Evolutionary conservation across 148 eudicot genomes (phyloP).

Genomic region (Silene conica): DNA sequence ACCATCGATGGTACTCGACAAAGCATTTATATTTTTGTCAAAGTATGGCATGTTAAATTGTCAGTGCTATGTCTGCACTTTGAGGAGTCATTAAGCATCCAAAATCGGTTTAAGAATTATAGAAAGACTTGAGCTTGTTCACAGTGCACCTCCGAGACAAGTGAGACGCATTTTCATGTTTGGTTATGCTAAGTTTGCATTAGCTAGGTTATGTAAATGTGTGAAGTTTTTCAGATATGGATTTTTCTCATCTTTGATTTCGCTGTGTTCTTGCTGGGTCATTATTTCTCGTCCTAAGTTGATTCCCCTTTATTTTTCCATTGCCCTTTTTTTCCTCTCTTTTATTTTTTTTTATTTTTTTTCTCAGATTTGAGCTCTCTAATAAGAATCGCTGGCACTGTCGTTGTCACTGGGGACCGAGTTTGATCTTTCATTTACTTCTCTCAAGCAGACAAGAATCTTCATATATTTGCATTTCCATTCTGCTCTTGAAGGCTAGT

Average conservation of each 20-base stretch:
- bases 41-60: not conserved
- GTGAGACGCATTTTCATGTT: not conserved
- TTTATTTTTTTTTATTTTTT: no score
- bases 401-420: constrained; percentile 13
- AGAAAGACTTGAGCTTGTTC: not conserved
- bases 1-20: not conserved
- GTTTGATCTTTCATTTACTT: constrained; percentile 3
- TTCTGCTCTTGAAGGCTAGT: not conserved
- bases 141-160: not conserved
- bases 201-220: not conserved
- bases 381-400: constrained; percentile 5
- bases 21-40: not conserved
- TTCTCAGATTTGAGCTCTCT: constrained; percentile 18
- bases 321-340: no score
- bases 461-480: not conserved
- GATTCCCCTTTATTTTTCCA: not conserved
- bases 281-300: not conserved
- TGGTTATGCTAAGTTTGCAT: not conserved
- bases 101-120: not conserved
- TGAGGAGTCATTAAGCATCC: not conserved
- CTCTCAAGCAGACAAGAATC: constrained; percentile 14
- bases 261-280: not conserved
- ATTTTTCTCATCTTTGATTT: not conserved
- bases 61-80: not conserved
- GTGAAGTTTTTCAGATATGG: not conserved